Evolutionary conservation across 179 eudicot species (phyloP).

Genomic region (Nepenthes alata): DNA sequence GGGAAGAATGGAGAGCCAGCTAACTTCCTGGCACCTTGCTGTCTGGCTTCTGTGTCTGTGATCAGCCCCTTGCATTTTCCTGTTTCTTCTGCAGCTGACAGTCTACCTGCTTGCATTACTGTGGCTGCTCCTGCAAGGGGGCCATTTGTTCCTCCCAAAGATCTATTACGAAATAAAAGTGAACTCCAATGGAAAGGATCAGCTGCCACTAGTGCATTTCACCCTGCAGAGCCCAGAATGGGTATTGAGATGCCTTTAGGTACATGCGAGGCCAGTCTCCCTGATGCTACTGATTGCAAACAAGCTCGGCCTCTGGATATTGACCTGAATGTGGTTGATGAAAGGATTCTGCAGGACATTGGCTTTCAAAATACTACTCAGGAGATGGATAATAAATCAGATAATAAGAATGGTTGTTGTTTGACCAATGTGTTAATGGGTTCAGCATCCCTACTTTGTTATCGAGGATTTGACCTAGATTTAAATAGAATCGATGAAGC

Average conservation of each 20-base stretch:
- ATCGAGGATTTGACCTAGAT: conserved; percentile 34
- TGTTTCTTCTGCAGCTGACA: conserved; percentile 23
- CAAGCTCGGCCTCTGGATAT: conserved; percentile 37
- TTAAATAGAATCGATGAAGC: conserved; percentile 32
- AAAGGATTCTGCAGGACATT: conserved; percentile 42
- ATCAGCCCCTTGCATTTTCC: conserved; percentile 29
- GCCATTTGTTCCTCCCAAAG: conserved; percentile 51
- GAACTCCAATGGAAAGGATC: conserved; percentile 67
- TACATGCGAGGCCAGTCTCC: conserved; percentile 9
- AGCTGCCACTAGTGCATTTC: conserved; percentile 69
- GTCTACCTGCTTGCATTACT: conserved; percentile 50
- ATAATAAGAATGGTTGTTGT: not conserved
- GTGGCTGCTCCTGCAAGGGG: conserved; percentile 89
- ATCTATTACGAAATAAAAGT: conserved; percentile 33
- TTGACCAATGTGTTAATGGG: not conserved
- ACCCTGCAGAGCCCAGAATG: conserved; percentile 46
- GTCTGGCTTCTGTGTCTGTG: conserved; percentile 12
- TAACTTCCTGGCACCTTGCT: conserved; percentile 11
- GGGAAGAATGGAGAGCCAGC: conserved; percentile 34
- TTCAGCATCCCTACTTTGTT: conserved; percentile 14
- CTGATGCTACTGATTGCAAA: conserved; percentile 30
- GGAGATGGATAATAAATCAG: conserved; percentile 5
- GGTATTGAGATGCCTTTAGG: conserved; percentile 15
- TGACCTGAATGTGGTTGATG: conserved; percentile 79
- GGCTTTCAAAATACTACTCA: conserved; percentile 27